Base-by-base conservation (phyloP, 2,329 filamentous ascomycete genomes). In the Phoma sp. region DNA sequence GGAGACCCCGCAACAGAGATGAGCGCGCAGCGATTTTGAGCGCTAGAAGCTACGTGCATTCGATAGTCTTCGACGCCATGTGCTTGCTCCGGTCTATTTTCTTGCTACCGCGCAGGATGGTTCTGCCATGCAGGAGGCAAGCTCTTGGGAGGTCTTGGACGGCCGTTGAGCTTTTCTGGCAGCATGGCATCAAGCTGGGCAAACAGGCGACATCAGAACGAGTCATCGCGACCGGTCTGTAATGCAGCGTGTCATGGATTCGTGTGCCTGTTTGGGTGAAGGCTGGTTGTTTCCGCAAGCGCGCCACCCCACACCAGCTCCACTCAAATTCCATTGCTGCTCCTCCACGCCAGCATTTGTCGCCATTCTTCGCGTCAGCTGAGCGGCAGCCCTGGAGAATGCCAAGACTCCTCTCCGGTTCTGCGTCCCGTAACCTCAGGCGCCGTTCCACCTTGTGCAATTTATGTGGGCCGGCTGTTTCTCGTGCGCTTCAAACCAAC, bases 191-290 rank as follows among this genome's bases (percentile, higher is more conserved):
- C 31, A 22, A 31, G 36, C 51, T 40, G 33, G 45, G 45, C 51
- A 50, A 36, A 35, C 10, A 8, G 21, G 13, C 2, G 22, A 39
- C 9, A 25, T n/a, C 35, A 4, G 17, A 22, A 35, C 53, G 47
- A 57, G 54, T 57, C 54, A 57, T 44, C 54, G n/a, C 13, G 19
- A 43, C 54, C 54, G 54, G 54, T 56, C 37, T 51, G 43, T 2
- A 21, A 51, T 45, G 51, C 43, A 48, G 37, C 27, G 22, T n/a
- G 38, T 36, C 10, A 32, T 48, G 39, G 33, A 45, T 39, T 39
- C 6, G 13, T n/a, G 24, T 22, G 21, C 13, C 13, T n/a, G 21
- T 33, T 43, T 21, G 25, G 29, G 27, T 25, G 27, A 49, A 54
- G 51, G 51, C 43, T 56, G 53, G 36, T 39, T 21, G 35, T 38